Conservation (phyloP, 345 rosid genomes). For the Ceriops tagal region DNA sequence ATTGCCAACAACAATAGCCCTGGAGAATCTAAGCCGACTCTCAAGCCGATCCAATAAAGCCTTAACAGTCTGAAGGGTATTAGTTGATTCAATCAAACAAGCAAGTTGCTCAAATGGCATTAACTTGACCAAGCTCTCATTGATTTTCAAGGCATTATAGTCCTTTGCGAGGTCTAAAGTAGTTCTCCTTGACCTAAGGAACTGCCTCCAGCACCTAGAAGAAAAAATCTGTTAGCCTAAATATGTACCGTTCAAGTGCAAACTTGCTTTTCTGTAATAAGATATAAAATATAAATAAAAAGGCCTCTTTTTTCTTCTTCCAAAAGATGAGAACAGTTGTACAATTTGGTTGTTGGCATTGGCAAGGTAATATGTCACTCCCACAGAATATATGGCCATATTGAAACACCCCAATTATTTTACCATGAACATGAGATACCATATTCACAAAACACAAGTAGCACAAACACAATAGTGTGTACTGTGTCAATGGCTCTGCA, state of each 20-base stretch:
- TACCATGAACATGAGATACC: not conserved
- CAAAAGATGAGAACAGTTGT: not conserved
- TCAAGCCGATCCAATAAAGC: constrained; percentile 76
- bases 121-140: constrained; percentile 42
- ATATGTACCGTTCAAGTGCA: not conserved
- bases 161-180: constrained; percentile 70
- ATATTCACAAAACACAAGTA: not conserved
- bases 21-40: constrained; percentile 63
- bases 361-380: too few species aligned
- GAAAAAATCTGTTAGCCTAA: constrained; percentile 5
- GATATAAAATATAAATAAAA: not conserved
- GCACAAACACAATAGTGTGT: too few species aligned
- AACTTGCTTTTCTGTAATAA: not conserved
- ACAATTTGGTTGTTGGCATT: too few species aligned
- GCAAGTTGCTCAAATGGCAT: constrained; percentile 91
- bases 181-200: constrained; percentile 56
- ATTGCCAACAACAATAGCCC: constrained; percentile 28
- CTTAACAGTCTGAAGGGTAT: constrained; percentile 57
- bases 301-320: not conserved
- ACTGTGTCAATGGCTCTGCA: not conserved
- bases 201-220: constrained; percentile 85
- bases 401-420: not conserved
- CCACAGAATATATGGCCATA: too few species aligned
- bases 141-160: constrained; percentile 60
- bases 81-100: constrained; percentile 54